Base-by-base conservation (phyloP, 306 rosid species). In the Dryas octopetala region DNA sequence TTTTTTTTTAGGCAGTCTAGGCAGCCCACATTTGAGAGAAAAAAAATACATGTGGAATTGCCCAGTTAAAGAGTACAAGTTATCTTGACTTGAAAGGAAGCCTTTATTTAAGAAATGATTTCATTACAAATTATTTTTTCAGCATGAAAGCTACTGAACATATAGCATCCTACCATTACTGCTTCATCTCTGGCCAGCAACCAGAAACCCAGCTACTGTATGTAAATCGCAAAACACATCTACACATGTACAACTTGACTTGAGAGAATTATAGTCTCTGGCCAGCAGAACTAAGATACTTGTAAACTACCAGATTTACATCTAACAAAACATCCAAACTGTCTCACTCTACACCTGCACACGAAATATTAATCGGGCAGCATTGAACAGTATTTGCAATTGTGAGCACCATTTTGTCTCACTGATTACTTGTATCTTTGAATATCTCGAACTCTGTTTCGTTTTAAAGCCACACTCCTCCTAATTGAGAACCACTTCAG, bases 401-500 rank as follows among this genome's bases (percentile, higher is more conserved):
- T 45, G 28, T 57, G 73, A 82, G 58, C 66, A 60, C 60, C 48
- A 43, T 66, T 58, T 46, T 32, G 38, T 59, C 44, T 5, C 52
- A 65, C 41, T 28, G 38, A 44, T 55, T 28, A 49, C 74, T 55
- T 57, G 69, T 75, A 86, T 84, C 79, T 81, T 68, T 54, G 85
- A 62, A 47, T 71, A 61, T 83, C 79, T 48, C 71, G 64, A 48
- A 71, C 50, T 6, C 62, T 73, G 69, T 66, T 76, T 76, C 85
- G 76, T 76, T 66, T 82, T 40, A 41, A 19, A 19, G 59, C 66
- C 32, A 79, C 74, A 19, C 51, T 81, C 75, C 80, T 81, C 79
- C 82, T 77, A 79, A 95, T 79, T 12, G 78, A 76, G 85, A 88
- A 95, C 99, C 92, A 95, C 82, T 89, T 83, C 62, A 95, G 81